Base-by-base conservation (phyloP, 257 asterid species). In the Solanum habrochaites region DNA sequence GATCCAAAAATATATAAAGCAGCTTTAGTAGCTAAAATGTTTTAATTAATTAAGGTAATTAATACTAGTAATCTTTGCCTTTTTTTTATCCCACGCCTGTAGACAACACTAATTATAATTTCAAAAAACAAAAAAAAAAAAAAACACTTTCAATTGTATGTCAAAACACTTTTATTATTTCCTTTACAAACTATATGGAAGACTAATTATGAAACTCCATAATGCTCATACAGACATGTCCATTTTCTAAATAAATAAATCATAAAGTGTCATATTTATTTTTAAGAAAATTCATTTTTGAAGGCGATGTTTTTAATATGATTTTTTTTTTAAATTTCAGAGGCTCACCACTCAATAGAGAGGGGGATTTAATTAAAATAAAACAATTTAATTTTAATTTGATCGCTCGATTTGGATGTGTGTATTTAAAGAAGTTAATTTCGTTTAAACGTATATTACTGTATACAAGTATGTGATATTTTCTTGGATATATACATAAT, bases 91-190 rank as follows among this genome's bases (percentile, higher is more conserved):
- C 32, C 82, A 73, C 82, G 82, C 82, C 82, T 21, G 32, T 73
- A 73, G 82, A 73, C 82, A 73, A 73, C 52, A 73, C 49, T 73
- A 32, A 35, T 71, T 39, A 39, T 73, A 72, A 72, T 47, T 73
- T 73, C 20, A 11, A 39, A 23, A 73, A 21, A 37, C n/a, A n/a
- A n/a, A n/a, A n/a, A n/a, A 73, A 5, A 32, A 37, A 37, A 37
- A 5, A 71, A 73, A 13, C 81, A 73, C 49, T 73, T 73, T 37
- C 81, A 37, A 5, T 21, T 73, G 49, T 73, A 37, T 73, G 49
- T 73, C 81, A 73, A 73, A 37, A 73, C 82, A 73, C 82, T 73
- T 73, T 73, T 73, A 37, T 37, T 73, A 73, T 73, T 73, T 73
- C 32, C 52, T 73, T 39, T 73, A 39, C 11, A 39, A 73, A 73